Evolutionary conservation across 2,329 filamentous ascomycete genomes (phyloP).

Genomic region (Purpureocillium takamizusanense): DNA sequence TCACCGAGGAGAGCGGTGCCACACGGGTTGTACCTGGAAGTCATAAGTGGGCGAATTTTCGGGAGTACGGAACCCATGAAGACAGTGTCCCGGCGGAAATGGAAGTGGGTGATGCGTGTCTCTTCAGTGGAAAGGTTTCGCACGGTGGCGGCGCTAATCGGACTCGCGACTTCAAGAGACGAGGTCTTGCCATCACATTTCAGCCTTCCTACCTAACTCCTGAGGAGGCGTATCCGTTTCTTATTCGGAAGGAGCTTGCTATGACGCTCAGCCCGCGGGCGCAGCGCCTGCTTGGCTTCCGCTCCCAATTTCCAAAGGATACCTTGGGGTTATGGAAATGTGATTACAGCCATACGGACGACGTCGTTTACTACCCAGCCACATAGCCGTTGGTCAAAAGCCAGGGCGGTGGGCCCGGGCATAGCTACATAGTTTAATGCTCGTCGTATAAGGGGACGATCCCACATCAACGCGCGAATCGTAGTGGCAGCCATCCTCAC

Average conservation of each 20-base stretch:
- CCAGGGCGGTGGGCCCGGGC: too few relatives aligned
- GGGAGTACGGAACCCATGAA: conserved; percentile 6
- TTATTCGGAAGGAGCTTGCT: conserved; percentile 6
- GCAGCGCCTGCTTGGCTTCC: conserved; percentile 9
- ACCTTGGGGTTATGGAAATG: conserved; percentile 7
- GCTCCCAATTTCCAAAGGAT: conserved; percentile 7
- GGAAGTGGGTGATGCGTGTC: conserved; percentile 17
- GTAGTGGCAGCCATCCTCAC: too few relatives aligned
- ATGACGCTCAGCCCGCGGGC: conserved; percentile 4
- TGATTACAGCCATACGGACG: too few relatives aligned
- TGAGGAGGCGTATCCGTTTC: conserved; percentile 7
- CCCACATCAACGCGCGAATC: too few relatives aligned
- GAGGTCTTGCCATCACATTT: conserved; percentile 5
- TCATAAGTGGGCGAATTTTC: conserved; percentile 15
- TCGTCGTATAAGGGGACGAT: too few relatives aligned
- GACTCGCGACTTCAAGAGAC: conserved; percentile 8
- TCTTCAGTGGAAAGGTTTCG: conserved; percentile 21
- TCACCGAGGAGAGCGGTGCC: conserved; percentile 11
- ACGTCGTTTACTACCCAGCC: too few relatives aligned
- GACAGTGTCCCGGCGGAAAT: conserved; percentile 16
- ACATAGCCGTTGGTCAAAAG: too few relatives aligned
- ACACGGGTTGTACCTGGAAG: conserved; percentile 11
- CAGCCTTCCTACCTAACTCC: conserved; percentile 7
- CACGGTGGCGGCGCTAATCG: conserved; percentile 21
- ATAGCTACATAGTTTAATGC: too few relatives aligned